A percentile compares a stretch with the other conserved stretches of the same genome.
Conservation (phyloP, 2,329 filamentous ascomycete species). For the Fusarium beomiforme region DNA sequence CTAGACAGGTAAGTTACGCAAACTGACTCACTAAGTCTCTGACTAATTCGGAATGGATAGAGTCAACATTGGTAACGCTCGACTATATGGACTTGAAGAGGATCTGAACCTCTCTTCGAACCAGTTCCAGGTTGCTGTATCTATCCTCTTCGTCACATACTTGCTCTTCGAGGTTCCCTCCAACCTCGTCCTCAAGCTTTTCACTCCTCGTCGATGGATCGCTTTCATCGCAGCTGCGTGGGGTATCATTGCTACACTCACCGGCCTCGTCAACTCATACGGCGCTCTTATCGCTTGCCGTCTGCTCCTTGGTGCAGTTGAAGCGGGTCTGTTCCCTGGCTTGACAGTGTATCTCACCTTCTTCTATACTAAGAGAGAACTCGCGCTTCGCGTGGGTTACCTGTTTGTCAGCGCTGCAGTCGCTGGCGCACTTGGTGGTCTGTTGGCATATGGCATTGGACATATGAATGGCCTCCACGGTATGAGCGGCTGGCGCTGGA, state of each 20-base stretch:
- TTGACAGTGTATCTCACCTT: conserved; percentile 76
- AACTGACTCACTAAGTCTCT: not conserved
- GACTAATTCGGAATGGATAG: conserved; percentile 43
- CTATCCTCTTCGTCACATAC: conserved; percentile 75
- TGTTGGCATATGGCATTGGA: conserved; percentile 78
- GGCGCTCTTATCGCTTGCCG: conserved; percentile 74
- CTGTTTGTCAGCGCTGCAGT: conserved; percentile 77
- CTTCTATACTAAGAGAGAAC: conserved; percentile 79
- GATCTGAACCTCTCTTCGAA: conserved; percentile 68
- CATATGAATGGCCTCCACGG: conserved; percentile 75
- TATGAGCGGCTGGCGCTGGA: conserved; percentile 76
- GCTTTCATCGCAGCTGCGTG: conserved; percentile 71
- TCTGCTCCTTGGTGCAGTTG: conserved; percentile 73
- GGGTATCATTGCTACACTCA: conserved; percentile 76
- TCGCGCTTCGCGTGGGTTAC: conserved; percentile 77
- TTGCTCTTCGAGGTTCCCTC: conserved; percentile 70
- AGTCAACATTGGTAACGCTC: conserved; percentile 79
- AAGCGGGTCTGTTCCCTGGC: conserved; percentile 77
- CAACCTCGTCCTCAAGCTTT: conserved; percentile 71
- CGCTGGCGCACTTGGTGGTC: conserved; percentile 76
- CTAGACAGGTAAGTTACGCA: conserved; percentile 68
- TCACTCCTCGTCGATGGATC: conserved; percentile 71
- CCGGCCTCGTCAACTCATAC: conserved; percentile 73
- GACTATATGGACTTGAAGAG: conserved; percentile 71
- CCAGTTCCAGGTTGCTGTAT: conserved; percentile 76